Conservation (phyloP, 441 rosid species). For the Adansonia grandidieri region DNA sequence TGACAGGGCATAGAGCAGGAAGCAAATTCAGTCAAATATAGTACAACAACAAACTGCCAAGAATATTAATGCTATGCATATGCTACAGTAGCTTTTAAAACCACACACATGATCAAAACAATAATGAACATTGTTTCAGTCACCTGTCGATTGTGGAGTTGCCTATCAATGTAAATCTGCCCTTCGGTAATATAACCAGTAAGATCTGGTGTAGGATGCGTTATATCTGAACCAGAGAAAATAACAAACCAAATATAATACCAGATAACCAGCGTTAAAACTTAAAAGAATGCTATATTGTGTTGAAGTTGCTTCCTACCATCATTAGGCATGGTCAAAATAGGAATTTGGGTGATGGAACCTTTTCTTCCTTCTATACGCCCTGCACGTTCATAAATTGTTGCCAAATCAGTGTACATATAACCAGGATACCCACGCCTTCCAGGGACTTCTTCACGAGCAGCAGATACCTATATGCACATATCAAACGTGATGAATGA, state of each 20-base stretch:
- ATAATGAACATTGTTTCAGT: constrained; percentile 1
- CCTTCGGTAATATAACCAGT: no score
- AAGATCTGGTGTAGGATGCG: no score
- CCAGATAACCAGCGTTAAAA: neutral
- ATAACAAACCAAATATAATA: no score
- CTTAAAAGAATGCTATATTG: neutral
- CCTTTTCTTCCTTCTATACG: constrained; percentile 98
- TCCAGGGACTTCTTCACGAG: constrained; percentile 99
- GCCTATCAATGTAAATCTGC: no score
- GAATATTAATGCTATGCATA: neutral
- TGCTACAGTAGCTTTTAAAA: neutral
- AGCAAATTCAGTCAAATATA: neutral
- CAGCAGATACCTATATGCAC: constrained; percentile 87
- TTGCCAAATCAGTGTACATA: constrained; percentile 99
- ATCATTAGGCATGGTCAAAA: constrained; percentile 98
- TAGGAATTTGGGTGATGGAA: constrained; percentile 97
- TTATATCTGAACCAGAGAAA: no score
- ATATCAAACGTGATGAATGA: constrained; percentile 16
- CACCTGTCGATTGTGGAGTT: constrained; percentile 40
- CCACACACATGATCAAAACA: neutral
- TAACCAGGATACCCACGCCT: constrained; percentile 99
- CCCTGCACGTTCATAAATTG: constrained; percentile 97
- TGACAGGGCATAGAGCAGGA: neutral
- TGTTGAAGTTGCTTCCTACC: constrained; percentile 46
- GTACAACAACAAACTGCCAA: neutral